These are phyloP conservation scores for Amanita pseudoporphyria DNA, from an alignment of 768 basidiomycete genomes.

Conservation along the genomic window DNA sequence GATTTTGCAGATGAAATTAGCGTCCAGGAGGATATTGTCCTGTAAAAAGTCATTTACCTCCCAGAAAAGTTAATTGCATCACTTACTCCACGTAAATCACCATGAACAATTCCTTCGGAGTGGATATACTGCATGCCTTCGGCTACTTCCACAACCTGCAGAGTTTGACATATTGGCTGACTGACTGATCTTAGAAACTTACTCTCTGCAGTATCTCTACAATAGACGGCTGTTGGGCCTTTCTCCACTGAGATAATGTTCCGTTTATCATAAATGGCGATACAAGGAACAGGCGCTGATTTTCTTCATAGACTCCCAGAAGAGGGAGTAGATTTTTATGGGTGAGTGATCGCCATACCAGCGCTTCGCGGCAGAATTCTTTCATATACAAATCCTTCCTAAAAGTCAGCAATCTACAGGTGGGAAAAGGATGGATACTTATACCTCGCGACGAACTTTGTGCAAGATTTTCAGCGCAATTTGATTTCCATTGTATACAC, in stretches of 20 bases:
- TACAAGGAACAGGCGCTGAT: slow-evolving; percentile 72
- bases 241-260: slow-evolving; percentile 50
- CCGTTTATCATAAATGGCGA: slow-evolving; percentile 63
- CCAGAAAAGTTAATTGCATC: neutral
- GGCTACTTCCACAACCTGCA: slow-evolving; percentile 64
- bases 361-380: slow-evolving; percentile 60
- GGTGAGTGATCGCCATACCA: slow-evolving; percentile 57
- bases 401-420: neutral
- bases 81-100: slow-evolving; percentile 37
- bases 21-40: neutral
- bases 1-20: neutral
- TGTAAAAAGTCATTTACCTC: neutral
- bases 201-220: slow-evolving; percentile 1
- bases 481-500: slow-evolving; percentile 51
- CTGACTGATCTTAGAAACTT: neutral
- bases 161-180: slow-evolving; percentile 32
- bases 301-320: slow-evolving; percentile 63
- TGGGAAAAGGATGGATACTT: neutral
- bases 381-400: no score
- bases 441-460: slow-evolving; percentile 37
- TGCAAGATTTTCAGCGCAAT: slow-evolving; percentile 70
- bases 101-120: slow-evolving; percentile 57
- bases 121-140: slow-evolving; percentile 81
- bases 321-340: slow-evolving; percentile 67
- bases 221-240: slow-evolving; percentile 11